A percentile compares a stretch with the other conserved stretches of the same genome.
phyloP scores from a whole-genome alignment of 2,329 filamentous ascomycete genomes.

The Arthrinium puccinioides region DNA sequence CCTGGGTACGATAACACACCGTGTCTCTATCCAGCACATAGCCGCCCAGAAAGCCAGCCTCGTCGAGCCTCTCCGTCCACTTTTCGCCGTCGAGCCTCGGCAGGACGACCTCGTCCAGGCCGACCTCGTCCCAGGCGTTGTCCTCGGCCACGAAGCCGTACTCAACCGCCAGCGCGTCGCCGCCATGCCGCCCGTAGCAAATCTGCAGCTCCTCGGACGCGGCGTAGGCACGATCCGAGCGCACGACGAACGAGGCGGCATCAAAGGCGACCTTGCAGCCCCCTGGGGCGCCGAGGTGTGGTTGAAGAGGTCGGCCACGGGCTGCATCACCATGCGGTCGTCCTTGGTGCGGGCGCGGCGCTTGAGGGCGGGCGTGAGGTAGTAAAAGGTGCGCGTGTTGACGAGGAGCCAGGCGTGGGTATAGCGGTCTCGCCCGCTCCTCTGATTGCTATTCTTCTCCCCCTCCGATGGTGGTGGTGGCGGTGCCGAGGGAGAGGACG shows the following conservation, averaged over 20 bases:
- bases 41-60: slow-evolving; percentile 39
- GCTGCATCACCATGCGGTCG: slow-evolving; percentile 63
- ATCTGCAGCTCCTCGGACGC: slow-evolving; percentile 60
- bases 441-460: background rate
- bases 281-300: slow-evolving; percentile 29
- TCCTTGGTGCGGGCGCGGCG: slow-evolving; percentile 32
- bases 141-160: slow-evolving; percentile 46
- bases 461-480: background rate
- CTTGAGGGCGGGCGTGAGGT: slow-evolving; percentile 36
- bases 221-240: slow-evolving; percentile 40
- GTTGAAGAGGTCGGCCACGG: slow-evolving; percentile 68
- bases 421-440: slow-evolving; percentile 29
- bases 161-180: slow-evolving; percentile 66
- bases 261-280: slow-evolving; percentile 47
- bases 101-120: slow-evolving; percentile 39
- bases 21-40: slow-evolving; percentile 43
- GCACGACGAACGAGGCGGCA: slow-evolving; percentile 45
- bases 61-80: slow-evolving; percentile 33
- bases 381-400: slow-evolving; percentile 58
- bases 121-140: slow-evolving; percentile 45
- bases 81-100: slow-evolving; percentile 21
- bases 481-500: background rate
- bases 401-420: slow-evolving; percentile 52
- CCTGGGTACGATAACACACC: slow-evolving; percentile 49
- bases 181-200: slow-evolving; percentile 63